Evolutionary conservation across 441 rosid species (phyloP), one percentile per base, ranked within the genome.

Genomic region (Arabidopsis hybrid): DNA sequence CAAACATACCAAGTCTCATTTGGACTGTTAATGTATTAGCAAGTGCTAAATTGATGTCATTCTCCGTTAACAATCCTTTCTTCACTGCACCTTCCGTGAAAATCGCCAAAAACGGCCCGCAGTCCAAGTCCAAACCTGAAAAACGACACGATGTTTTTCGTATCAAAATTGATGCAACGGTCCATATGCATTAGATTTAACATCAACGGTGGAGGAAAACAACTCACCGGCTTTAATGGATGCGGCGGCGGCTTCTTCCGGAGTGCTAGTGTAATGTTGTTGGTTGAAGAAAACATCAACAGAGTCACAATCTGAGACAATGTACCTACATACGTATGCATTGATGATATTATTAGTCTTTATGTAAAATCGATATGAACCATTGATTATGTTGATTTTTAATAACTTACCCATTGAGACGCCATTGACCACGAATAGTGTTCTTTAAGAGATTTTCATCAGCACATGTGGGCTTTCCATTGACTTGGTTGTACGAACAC

Each of bases 401-500:
- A 21, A 14, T 12, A 42, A 75, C 83, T 56, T 57, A 88, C 93
- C 94, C 95, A 1, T 81, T 73, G 53, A 89, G 95, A 6, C 32
- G 77, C 94, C 94, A 89, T 65, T 87, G 79, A 31, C 88, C 90
- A 35, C 90, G 88, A 71, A 89, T 87, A 1, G 86, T 89, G 76
- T 74, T 76, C 77, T 86, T 89, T 49, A 89, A 88, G 14, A 89
- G 85, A 74, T 80, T 72, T 49, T 81, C 83, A 51, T 89, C 95
- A 7, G 95, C 95, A 71, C 95, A 89, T 7, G 95, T 85, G 16
- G 95, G 95, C 65, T 83, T 83, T 16, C 95, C 95, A 29, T 87
- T 89, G 3, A 89, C 92, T 80, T 89, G 95, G 67, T 89, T 87
- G 75, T 89, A 89, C 26, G 95, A 89, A 59, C 95, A 89, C 93